These are phyloP conservation scores for Sclerotiophoma versabilis DNA, from an alignment of 2,329 filamentous ascomycete species.

Conservation along the genomic window DNA sequence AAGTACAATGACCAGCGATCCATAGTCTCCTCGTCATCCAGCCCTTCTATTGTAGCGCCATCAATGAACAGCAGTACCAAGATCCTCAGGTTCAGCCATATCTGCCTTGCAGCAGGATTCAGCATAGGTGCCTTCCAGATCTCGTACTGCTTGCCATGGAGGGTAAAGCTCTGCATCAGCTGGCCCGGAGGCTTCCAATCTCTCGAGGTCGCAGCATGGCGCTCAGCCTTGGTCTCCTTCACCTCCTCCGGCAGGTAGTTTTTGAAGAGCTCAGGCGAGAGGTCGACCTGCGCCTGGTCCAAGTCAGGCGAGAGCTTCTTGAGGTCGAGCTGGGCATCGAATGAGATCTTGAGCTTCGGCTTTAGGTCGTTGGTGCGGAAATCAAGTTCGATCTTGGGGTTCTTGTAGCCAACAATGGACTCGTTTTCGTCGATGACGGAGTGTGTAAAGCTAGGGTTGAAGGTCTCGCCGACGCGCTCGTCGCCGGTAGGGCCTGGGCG, in stretches of 20 bases:
- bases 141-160: slow-evolving; percentile 73
- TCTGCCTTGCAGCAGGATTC: slow-evolving; percentile 71
- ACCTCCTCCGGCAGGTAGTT: slow-evolving; percentile 53
- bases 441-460: slow-evolving; percentile 89
- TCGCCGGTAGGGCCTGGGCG: slow-evolving; percentile 34
- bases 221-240: slow-evolving; percentile 30
- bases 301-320: slow-evolving; percentile 63
- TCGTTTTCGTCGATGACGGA: slow-evolving; percentile 94
- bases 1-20: slow-evolving; percentile 94
- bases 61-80: slow-evolving; percentile 89
- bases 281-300: slow-evolving; percentile 67
- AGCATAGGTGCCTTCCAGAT: slow-evolving; percentile 81
- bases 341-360: slow-evolving; percentile 75
- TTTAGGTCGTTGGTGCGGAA: slow-evolving; percentile 77
- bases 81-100: slow-evolving; percentile 83
- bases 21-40: slow-evolving; percentile 72
- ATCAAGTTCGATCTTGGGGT: slow-evolving; percentile 76
- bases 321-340: slow-evolving; percentile 77
- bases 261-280: slow-evolving; percentile 65
- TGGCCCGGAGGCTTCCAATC: slow-evolving; percentile 77
- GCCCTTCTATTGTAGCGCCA: slow-evolving; percentile 78
- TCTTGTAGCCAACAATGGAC: slow-evolving; percentile 87
- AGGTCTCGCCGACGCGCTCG: slow-evolving; percentile 63
- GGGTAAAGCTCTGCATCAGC: slow-evolving; percentile 69
- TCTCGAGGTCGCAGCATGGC: slow-evolving; percentile 27